Percentiles rank a stretch among this genome's conserved stretches.
Conservation (phyloP, 805 yeast species). For the Allodekkera sacchari region DNA sequence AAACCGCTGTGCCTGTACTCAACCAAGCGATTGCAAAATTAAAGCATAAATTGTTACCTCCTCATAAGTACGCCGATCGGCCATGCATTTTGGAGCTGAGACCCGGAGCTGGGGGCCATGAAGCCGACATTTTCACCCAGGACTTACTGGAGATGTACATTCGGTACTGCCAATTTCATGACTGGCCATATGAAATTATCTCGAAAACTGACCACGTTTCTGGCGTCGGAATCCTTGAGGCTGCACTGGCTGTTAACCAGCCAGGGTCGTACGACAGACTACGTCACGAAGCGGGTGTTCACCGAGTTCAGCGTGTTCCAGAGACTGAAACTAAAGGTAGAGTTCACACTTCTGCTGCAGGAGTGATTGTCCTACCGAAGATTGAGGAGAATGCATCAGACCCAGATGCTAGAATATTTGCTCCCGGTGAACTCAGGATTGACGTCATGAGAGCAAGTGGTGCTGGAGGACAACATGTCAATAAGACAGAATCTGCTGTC, state of each 20-base stretch:
- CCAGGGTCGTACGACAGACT: conserved; percentile 70
- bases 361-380: conserved; percentile 88
- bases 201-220: conserved; percentile 47
- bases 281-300: conserved; percentile 90
- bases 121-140: conserved; percentile 79
- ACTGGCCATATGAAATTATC: conserved; percentile 61
- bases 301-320: conserved; percentile 91
- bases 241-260: conserved; percentile 63
- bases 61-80: conserved; percentile 65
- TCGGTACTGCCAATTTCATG: conserved; percentile 52
- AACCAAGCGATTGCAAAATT: conserved; percentile 33
- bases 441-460: conserved; percentile 98
- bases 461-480: conserved; percentile 97
- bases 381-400: conserved; percentile 45
- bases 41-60: conserved; percentile 61
- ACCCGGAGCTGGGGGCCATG: conserved; percentile 96
- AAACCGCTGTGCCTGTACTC: conserved; percentile 35
- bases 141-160: conserved; percentile 78
- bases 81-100: conserved; percentile 78
- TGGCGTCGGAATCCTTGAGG: conserved; percentile 68
- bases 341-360: conserved; percentile 93
- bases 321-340: conserved; percentile 91
- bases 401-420: conserved; percentile 44
- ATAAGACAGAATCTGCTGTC: conserved; percentile 95
- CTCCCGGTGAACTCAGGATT: conserved; percentile 80